These are phyloP conservation scores for Aureobasidium pullulans DNA, from an alignment of 2,329 filamentous ascomycete species.

Conservation along the genomic window DNA sequence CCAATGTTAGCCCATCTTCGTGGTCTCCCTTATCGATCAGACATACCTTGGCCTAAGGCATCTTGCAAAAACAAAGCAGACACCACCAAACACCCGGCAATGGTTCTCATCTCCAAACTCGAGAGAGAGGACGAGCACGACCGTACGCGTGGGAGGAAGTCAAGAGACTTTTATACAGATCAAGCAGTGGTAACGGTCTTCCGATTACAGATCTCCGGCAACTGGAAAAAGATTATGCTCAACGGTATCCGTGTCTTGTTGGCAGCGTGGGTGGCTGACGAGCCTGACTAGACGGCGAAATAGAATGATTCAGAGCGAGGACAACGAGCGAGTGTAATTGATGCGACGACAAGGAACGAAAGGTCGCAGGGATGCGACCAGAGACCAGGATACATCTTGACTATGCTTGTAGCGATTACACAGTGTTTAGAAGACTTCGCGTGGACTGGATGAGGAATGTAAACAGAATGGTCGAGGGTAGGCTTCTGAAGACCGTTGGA, in stretches of 20 bases:
- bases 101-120: neutral
- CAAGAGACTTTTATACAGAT: neutral
- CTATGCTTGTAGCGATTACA: neutral
- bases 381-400: neutral
- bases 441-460: slow-evolving; percentile 1
- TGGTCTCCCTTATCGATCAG: neutral
- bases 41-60: slow-evolving; percentile 1
- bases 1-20: neutral
- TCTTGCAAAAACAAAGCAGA: neutral
- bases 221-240: neutral
- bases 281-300: neutral
- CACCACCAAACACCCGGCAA: neutral
- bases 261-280: neutral
- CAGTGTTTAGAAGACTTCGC: neutral
- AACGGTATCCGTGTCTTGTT: neutral
- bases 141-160: neutral
- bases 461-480: neutral
- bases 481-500: neutral
- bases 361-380: neutral
- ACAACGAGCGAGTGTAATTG: neutral
- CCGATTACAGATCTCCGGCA: neutral
- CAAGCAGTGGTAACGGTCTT: neutral
- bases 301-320: neutral
- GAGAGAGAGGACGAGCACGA: neutral
- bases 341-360: neutral